Conservation (phyloP, 2,329 filamentous ascomycete species). For the Aureobasidium sp. region DNA sequence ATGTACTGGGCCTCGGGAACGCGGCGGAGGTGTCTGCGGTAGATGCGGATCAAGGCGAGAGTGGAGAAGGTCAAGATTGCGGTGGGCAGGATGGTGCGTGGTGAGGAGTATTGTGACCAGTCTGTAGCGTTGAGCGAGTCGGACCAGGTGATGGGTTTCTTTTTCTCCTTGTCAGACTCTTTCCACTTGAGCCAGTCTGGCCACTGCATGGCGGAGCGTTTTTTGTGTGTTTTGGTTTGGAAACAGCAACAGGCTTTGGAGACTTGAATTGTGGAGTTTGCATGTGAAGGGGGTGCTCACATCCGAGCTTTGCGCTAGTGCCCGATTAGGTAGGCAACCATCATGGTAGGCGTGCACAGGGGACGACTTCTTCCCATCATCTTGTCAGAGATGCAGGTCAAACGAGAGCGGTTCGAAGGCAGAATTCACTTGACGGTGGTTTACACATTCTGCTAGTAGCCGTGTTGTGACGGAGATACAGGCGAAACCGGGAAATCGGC, state of each 20-base stretch:
- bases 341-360: not conserved
- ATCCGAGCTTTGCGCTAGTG: conserved; percentile 1
- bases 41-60: conserved; percentile 51
- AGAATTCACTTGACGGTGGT: not conserved
- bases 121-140: conserved; percentile 36
- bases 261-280: conserved; percentile 3
- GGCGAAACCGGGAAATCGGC: not conserved
- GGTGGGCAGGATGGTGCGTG: conserved; percentile 30
- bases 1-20: conserved; percentile 74
- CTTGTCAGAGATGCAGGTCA: not conserved
- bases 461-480: not conserved
- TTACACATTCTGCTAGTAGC: not conserved
- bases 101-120: conserved; percentile 50
- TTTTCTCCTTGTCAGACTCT: conserved; percentile 22
- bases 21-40: conserved; percentile 68
- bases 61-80: conserved; percentile 50
- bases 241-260: not conserved
- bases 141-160: conserved; percentile 38
- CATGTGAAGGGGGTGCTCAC: not conserved
- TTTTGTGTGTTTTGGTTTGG: conserved; percentile 5
- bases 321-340: not conserved
- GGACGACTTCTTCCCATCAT: not conserved
- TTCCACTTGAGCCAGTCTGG: conserved; percentile 17
- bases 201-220: conserved; percentile 17
- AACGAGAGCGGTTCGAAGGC: not conserved